Percentiles rank a stretch among this genome's conserved stretches.
Conservation (phyloP, 23 red algal species). For the Agarophyton chilense region DNA sequence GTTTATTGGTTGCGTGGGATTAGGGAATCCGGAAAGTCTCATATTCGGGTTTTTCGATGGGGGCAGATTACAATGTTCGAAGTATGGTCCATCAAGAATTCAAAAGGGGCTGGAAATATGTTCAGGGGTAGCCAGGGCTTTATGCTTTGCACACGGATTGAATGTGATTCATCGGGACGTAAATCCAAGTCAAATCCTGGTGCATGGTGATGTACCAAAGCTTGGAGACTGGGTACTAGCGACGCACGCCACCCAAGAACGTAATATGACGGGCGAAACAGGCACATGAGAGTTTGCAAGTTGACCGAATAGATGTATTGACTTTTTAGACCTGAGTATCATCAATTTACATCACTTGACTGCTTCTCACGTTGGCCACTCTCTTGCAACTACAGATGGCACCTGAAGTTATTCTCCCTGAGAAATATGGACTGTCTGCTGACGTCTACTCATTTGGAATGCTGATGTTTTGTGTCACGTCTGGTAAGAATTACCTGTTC, state of each 20-base stretch:
- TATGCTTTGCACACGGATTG: constrained; percentile 78
- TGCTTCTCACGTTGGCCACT: background rate
- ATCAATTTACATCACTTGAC: background rate
- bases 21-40: background rate
- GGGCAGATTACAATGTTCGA: constrained; percentile 37
- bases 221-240: constrained; percentile 78
- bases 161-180: constrained; percentile 89
- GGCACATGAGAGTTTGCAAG: constrained; percentile 71
- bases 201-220: constrained; percentile 59
- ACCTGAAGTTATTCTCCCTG: constrained; percentile 60
- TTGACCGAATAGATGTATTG: background rate
- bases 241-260: background rate
- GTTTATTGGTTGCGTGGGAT: constrained; percentile 43
- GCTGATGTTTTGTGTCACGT: constrained; percentile 40
- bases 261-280: constrained; percentile 61
- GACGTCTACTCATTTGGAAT: constrained; percentile 66
- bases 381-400: constrained; percentile 28
- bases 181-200: constrained; percentile 87
- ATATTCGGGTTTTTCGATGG: constrained; percentile 56
- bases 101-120: constrained; percentile 23
- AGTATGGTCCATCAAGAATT: constrained; percentile 5
- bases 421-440: constrained; percentile 53
- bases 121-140: constrained; percentile 47
- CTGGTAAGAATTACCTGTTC: constrained; percentile 47
- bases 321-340: background rate